Evolutionary conservation across 106 monocot species (phyloP).

Genomic region (Agapanthus africanus): DNA sequence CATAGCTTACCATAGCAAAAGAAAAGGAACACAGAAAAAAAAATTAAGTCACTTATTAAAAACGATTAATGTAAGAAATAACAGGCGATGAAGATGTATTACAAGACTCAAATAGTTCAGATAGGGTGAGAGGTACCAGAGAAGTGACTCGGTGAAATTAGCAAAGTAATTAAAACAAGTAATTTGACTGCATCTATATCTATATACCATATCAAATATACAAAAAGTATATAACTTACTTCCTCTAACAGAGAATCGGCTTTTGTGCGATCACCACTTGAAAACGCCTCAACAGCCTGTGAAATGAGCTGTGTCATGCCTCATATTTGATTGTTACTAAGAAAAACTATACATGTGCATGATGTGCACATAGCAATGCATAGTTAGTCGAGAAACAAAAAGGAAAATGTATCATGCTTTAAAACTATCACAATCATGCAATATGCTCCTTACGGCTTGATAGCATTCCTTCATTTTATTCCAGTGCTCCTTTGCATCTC

Average conservation of each 20-base stretch:
- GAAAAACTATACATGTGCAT: not conserved
- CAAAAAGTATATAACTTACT: no score
- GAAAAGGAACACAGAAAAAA: not conserved
- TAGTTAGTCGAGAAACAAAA: not conserved
- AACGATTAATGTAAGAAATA: not conserved
- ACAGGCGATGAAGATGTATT: not conserved
- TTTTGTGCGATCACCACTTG: slow-evolving; percentile 34
- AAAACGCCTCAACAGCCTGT: slow-evolving; percentile 68
- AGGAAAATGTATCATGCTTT: not conserved
- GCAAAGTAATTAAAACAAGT: not conserved
- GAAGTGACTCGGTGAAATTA: not conserved
- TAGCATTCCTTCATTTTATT: slow-evolving; percentile 71
- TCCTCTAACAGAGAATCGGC: slow-evolving; percentile 46
- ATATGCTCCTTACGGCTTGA: slow-evolving; percentile 57
- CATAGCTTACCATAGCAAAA: not conserved
- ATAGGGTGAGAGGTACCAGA: not conserved
- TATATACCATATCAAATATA: no score
- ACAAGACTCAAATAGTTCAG: not conserved
- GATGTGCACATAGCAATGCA: no score
- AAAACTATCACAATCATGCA: slow-evolving; percentile 1
- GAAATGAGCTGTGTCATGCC: slow-evolving; percentile 7
- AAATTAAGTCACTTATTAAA: no score
- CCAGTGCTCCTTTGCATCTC: slow-evolving; percentile 67
- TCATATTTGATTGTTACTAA: slow-evolving; percentile 6
- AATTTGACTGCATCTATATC: not conserved